phyloP scores from a whole-genome alignment of 148 eudicot genomes.

The Silene latifolia region DNA sequence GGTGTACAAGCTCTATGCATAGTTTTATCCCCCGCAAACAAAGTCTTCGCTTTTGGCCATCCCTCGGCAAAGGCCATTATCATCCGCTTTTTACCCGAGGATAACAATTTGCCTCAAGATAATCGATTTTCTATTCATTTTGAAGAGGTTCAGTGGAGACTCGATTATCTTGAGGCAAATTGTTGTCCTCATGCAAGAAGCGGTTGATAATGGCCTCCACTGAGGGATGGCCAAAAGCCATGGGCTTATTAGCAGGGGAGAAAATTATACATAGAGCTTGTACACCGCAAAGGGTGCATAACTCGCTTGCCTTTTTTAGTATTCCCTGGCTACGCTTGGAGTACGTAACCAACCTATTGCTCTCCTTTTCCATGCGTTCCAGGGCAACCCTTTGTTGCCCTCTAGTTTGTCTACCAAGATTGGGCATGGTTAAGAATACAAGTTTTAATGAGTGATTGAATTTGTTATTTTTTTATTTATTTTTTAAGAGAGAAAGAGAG shows the following conservation, averaged over 20 bases:
- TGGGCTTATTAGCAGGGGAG: slow-evolving; percentile 23
- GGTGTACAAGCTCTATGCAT: no score
- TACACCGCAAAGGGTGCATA: slow-evolving; percentile 27
- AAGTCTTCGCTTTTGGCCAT: no score
- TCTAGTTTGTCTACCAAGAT: background rate
- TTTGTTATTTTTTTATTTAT: no score
- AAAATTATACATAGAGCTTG: slow-evolving; percentile 9
- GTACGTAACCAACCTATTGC: slow-evolving; percentile 27
- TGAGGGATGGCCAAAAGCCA: slow-evolving; percentile 30
- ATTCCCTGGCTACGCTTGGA: slow-evolving; percentile 27
- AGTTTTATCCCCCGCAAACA: no score
- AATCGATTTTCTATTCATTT: no score
- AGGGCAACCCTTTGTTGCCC: slow-evolving; percentile 24
- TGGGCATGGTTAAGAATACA: slow-evolving; percentile 9
- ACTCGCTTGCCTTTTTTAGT: slow-evolving; percentile 26
- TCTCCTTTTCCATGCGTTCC: slow-evolving; percentile 19
- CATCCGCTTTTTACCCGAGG: no score
- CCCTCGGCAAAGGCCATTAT: no score
- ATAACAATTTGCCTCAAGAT: no score
- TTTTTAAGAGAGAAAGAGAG: no score
- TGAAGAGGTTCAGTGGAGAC: background rate
- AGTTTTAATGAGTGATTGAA: background rate
- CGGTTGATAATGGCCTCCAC: slow-evolving; percentile 20
- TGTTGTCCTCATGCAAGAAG: background rate
- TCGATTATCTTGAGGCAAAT: background rate